Evolutionary conservation across 768 basidiomycete species (phyloP).

Genomic region (Pluteus cervinus): DNA sequence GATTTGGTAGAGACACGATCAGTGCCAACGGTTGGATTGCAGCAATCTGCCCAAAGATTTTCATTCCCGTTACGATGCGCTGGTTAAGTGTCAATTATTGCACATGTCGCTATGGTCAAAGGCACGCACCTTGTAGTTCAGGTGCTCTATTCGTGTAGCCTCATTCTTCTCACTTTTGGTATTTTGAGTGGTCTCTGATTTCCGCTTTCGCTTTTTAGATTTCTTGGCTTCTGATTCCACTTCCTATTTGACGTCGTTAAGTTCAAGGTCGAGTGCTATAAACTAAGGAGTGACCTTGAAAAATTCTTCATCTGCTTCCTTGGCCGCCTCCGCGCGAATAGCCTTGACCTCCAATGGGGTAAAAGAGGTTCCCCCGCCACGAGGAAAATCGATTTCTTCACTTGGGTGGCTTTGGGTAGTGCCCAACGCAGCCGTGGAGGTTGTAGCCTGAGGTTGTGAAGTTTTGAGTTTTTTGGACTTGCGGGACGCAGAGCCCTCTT

Average conservation of each 20-base stretch:
- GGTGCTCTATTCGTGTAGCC: constrained; percentile 74
- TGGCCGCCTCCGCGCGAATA: constrained; percentile 75
- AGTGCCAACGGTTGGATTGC: constrained; percentile 85
- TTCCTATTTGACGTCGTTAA: too few species aligned
- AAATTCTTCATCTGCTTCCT: constrained; percentile 79
- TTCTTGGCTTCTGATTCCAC: too few species aligned
- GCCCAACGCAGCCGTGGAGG: too few species aligned
- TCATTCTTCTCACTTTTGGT: constrained; percentile 42
- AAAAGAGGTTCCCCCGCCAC: constrained; percentile 86
- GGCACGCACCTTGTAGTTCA: constrained; percentile 80
- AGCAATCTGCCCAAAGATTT: constrained; percentile 81
- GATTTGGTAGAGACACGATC: constrained; percentile 91
- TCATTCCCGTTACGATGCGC: constrained; percentile 81
- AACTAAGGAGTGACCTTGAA: constrained; percentile 46
- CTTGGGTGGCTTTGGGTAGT: too few species aligned
- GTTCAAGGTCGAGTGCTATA: too few species aligned
- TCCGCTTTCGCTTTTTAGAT: constrained; percentile 41
- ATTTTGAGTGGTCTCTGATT: constrained; percentile 32
- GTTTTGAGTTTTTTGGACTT: constrained; percentile 50
- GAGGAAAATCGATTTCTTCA: constrained; percentile 92
- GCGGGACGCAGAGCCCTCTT: constrained; percentile 40
- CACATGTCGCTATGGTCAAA: not conserved
- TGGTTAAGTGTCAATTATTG: constrained; percentile 22
- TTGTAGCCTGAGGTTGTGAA: constrained; percentile 21
- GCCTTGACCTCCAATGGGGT: constrained; percentile 88